Evolutionary conservation across 2,329 filamentous ascomycete species (phyloP), one percentile per base, ranked within the genome.

Genomic region (Cladophialophora bantiana): DNA sequence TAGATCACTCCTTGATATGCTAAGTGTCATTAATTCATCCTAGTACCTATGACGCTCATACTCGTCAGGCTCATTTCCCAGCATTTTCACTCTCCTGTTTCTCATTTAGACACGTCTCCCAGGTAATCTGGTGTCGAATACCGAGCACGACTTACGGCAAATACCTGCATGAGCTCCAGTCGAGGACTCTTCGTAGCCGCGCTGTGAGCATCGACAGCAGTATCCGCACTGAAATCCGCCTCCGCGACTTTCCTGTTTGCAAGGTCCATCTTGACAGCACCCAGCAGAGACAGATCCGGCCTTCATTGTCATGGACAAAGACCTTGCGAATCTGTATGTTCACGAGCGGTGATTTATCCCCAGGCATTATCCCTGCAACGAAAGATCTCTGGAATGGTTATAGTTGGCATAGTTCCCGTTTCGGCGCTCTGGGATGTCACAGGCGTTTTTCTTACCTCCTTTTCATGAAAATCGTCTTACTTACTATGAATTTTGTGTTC

Each of bases 291-390:
- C 35, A 64, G 53, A 31, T 64, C 61, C 34, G 53, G n/a, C 61
- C 53, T 12, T 55, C 35, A 20, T 56, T 64, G 36, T 64, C 61
- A 18, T 50, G 48, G 18, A 64, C 61, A 26, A 64, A 64, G 53
- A 64, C 61, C 18, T 50, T 20, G 10, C 9, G 13, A 12, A 64
- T 45, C 9, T 12, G 42, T n/a, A 18, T 64, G 61, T 7, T 50
- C 26, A 7, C 61, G 61, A 3, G n/a, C 18, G 4, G 52, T 15
- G 35, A 57, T 45, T 4, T 32, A n/a, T 18, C 15, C n/a, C 61
- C 38, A 50, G n/a, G 61, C 52, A 9, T 64, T 48, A n/a, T 50
- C 40, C 26, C 61, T 31, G 52, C 52, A 45, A 7, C 40, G 61
- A n/a, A 53, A 58, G 38, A 64, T 64, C 18, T 53, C 48, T 32